Evolutionary conservation across 495 filamentous ascomycete genomes (phyloP).

Genomic region (Alectoria sarmentosa): DNA sequence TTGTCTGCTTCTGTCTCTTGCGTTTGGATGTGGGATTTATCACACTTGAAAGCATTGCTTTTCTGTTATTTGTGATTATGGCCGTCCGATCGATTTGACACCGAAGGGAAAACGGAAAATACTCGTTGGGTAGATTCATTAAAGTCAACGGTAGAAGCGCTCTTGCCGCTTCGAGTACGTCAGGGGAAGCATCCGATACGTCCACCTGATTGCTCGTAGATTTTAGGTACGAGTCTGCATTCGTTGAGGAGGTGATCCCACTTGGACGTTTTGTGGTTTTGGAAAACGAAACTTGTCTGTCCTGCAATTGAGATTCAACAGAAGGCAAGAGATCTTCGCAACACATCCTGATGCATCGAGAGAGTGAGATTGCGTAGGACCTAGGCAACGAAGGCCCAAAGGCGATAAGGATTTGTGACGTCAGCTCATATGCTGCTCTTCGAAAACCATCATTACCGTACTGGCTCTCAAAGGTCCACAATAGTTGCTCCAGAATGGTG

Average conservation of each 20-base stretch:
- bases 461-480: slow-evolving; percentile 61
- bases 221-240: slow-evolving; percentile 49
- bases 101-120: slow-evolving; percentile 56
- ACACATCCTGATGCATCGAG: slow-evolving; percentile 48
- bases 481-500: slow-evolving; percentile 56
- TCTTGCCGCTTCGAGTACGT: slow-evolving; percentile 42
- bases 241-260: slow-evolving; percentile 37
- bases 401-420: slow-evolving; percentile 48
- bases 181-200: slow-evolving; percentile 19
- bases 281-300: slow-evolving; percentile 26
- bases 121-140: slow-evolving; percentile 50
- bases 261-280: slow-evolving; percentile 31
- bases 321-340: slow-evolving; percentile 57
- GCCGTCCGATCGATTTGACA: slow-evolving; percentile 70
- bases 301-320: slow-evolving; percentile 27
- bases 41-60: slow-evolving; percentile 70
- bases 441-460: slow-evolving; percentile 51
- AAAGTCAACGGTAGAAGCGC: slow-evolving; percentile 56
- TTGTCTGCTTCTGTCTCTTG: slow-evolving; percentile 47
- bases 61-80: slow-evolving; percentile 56
- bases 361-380: slow-evolving; percentile 50
- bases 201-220: not conserved
- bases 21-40: slow-evolving; percentile 61
- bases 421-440: slow-evolving; percentile 49
- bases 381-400: slow-evolving; percentile 59